A percentile compares a stretch with the other conserved stretches of the same genome.
Evolutionary conservation across 768 basidiomycete species (phyloP).

Genomic region (Lactifluus volemus): DNA sequence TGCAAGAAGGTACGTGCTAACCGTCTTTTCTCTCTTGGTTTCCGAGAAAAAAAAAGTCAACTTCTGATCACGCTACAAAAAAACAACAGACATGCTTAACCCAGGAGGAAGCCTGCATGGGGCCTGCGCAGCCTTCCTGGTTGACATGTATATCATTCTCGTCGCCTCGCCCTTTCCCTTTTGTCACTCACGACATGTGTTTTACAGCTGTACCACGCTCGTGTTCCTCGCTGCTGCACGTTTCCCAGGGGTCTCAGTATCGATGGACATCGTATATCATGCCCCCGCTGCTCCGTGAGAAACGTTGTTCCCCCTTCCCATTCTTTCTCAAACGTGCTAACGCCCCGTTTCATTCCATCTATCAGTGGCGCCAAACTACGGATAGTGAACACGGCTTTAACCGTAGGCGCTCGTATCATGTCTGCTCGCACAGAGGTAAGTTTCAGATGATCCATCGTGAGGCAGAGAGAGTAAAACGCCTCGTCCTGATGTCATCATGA

Average conservation of each 20-base stretch:
- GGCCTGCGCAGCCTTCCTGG: conserved; percentile 22
- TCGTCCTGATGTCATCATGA: neutral
- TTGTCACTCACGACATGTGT: neutral
- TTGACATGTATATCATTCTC: conserved; percentile 17
- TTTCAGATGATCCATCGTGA: neutral
- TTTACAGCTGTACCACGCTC: conserved; percentile 19
- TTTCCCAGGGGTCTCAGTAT: conserved; percentile 16
- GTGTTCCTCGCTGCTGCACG: conserved; percentile 8
- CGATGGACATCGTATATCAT: conserved; percentile 19
- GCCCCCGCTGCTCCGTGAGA: conserved; percentile 21
- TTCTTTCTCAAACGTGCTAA: neutral
- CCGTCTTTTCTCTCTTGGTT: neutral
- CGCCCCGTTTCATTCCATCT: neutral
- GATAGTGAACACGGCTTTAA: conserved; percentile 21
- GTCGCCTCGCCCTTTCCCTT: neutral
- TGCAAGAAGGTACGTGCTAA: conserved; percentile 21
- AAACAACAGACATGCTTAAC: conserved; percentile 27
- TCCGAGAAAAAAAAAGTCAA: too few species aligned
- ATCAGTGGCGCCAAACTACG: conserved; percentile 19
- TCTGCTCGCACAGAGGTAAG: conserved; percentile 21
- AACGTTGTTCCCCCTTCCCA: neutral
- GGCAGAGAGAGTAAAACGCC: too few species aligned
- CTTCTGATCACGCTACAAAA: too few species aligned
- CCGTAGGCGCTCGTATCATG: conserved; percentile 21
- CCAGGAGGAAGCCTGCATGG: conserved; percentile 21